Evolutionary conservation across 768 basidiomycete genomes (phyloP).

Genomic region (Hebeloma cylindrosporum): DNA sequence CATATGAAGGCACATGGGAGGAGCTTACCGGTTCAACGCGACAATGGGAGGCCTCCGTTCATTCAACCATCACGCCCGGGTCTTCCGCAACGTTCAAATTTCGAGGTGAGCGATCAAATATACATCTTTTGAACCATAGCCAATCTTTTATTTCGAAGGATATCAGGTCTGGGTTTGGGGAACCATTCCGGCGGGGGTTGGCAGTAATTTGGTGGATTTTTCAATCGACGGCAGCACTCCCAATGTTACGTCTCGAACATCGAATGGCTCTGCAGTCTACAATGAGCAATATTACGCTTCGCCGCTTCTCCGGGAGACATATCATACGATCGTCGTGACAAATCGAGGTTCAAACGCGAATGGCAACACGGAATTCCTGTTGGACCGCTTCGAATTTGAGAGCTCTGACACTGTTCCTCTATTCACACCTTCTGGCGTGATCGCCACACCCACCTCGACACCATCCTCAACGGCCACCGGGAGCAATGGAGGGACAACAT

Average conservation of each 20-base stretch:
- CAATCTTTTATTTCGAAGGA: slow-evolving; percentile 6
- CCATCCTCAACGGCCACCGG: not conserved
- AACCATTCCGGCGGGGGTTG: slow-evolving; percentile 21
- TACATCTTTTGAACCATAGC: not conserved
- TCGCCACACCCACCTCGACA: not conserved
- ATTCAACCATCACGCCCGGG: slow-evolving; percentile 16
- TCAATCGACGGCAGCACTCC: slow-evolving; percentile 18
- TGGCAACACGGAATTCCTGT: slow-evolving; percentile 19
- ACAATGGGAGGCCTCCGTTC: slow-evolving; percentile 21
- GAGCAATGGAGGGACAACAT: not conserved
- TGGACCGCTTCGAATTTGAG: slow-evolving; percentile 23
- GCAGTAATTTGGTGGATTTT: slow-evolving; percentile 14
- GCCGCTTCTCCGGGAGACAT: slow-evolving; percentile 11
- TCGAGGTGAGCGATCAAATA: slow-evolving; percentile 11
- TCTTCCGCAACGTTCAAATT: slow-evolving; percentile 27
- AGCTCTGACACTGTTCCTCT: slow-evolving; percentile 13
- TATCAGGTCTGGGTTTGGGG: slow-evolving; percentile 21
- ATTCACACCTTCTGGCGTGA: slow-evolving; percentile 8
- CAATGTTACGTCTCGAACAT: slow-evolving; percentile 11
- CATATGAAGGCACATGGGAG: slow-evolving; percentile 19
- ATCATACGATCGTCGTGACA: slow-evolving; percentile 20
- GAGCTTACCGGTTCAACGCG: slow-evolving; percentile 17
- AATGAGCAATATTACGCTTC: slow-evolving; percentile 16
- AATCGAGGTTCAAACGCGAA: slow-evolving; percentile 16
- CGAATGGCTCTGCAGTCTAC: slow-evolving; percentile 20